Conservation (phyloP, 2,329 filamentous ascomycete genomes). For the Arthroderma sp. region DNA sequence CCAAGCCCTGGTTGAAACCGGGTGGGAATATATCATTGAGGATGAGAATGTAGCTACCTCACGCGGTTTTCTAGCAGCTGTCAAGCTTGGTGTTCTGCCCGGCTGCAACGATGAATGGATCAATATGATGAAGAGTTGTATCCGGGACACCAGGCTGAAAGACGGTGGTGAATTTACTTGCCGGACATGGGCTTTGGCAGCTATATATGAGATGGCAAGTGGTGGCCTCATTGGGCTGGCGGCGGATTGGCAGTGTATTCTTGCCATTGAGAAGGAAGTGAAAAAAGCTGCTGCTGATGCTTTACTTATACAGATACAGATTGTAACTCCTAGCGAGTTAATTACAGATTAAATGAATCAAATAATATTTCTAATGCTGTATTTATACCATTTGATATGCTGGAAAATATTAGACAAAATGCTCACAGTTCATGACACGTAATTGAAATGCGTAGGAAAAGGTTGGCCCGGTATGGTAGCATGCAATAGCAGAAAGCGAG, state of each 20-base stretch:
- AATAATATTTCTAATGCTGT: no score
- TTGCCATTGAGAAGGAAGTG: slow-evolving; percentile 9
- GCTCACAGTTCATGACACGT: no score
- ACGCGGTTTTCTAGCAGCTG: slow-evolving; percentile 4
- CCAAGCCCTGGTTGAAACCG: slow-evolving; percentile 4
- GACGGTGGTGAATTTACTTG: slow-evolving; percentile 6
- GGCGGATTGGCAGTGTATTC: slow-evolving; percentile 7
- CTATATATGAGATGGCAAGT: slow-evolving; percentile 9
- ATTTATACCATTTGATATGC: no score
- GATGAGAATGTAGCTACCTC: slow-evolving; percentile 7
- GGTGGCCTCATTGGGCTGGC: slow-evolving; percentile 9
- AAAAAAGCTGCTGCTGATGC: neutral
- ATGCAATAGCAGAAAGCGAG: no score
- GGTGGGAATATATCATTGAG: slow-evolving; percentile 7
- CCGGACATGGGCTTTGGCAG: slow-evolving; percentile 10
- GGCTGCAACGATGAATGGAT: slow-evolving; percentile 10
- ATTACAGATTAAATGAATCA: no score
- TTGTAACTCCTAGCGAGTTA: no score
- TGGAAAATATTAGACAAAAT: no score
- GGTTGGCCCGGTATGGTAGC: no score
- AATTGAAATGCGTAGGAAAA: no score
- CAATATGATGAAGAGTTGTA: slow-evolving; percentile 6
- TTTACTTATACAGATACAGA: no score
- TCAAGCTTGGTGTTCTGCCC: slow-evolving; percentile 10
- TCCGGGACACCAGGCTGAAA: slow-evolving; percentile 4